Base-by-base conservation (phyloP, 208 protist species). In the Strigomonas oncopelti region DNA sequence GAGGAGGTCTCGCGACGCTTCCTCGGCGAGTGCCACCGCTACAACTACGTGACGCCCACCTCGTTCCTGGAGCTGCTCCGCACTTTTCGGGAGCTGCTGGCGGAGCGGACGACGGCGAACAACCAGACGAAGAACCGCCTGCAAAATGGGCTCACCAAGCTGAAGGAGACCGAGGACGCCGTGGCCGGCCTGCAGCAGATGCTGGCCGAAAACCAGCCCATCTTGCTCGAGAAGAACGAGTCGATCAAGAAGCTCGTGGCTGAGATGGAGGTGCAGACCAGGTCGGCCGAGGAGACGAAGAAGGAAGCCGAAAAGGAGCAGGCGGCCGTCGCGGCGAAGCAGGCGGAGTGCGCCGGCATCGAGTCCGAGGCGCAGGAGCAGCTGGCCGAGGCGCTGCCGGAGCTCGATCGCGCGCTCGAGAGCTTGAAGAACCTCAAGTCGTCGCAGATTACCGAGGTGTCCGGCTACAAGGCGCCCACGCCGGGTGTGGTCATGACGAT, bases 21-120 rank as follows among this genome's bases (percentile, higher is more conserved):
- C 68, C 82, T 98, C 4, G 81, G 82, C 18, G 88, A 98, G 72
- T 83, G 94, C 57, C 75, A 89, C 31, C 92, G 98, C 7, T 81
- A 98, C 78, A 99, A 98, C 80, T 98, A 99, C 80, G 98, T 99
- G 24, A 99, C 98, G 29, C 98, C 98, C n/a, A 99, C 98, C 14
- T 98, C 92, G 11, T 99, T 98, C 82, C 84, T 99, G 4, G 97
- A 99, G 75, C 67, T 99, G 69, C 84, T 99, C 18, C 70, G 83
- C 46, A 96, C 90, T 5, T 98, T 99, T 71, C 75, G 84, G 25
- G 65, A 60, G 13, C 58, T 99, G 48, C 78, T 99, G 31, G 75
- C 81, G 52, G 78, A 77, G 25, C 87, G 97, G 70, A 89, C 84
- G 31, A 85, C 87, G 58, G 88, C 84, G 16, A 87, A 98, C 58